Evolutionary conservation across 2,329 filamentous ascomycete genomes (phyloP), one percentile per base, ranked within the genome.

Genomic region (Trichophyton simii): DNA sequence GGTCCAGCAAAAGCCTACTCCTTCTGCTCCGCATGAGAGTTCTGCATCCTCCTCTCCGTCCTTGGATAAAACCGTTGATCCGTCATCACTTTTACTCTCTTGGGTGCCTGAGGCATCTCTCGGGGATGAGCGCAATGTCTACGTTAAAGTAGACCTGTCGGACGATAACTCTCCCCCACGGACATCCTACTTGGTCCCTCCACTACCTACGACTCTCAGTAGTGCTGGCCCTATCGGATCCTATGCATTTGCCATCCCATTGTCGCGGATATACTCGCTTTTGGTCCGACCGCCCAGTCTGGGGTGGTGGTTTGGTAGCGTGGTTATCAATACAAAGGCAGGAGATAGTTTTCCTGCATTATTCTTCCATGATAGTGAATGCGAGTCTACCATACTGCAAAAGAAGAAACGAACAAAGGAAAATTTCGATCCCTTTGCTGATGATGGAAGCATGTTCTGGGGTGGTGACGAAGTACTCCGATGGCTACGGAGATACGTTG

Each of bases 341-440:
- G 95, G 95, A 2, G 91, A 97, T 71, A 94, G 89, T 71, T 96
- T 97, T 67, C 94, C 94, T 0, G 91, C 94, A 0, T 78, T 99
- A 1, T 99, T 99, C 77, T 99, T 99, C 76, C 94, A 99, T 72
- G 94, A 99, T 70, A 91, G 86, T 65, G 94, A 99, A 77, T 99
- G 94, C 70, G 88, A 96, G 75, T 95, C 88, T 60, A 99, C 94
- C 0, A 95, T 97, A 22, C 76, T 95, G 61, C 92, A 97, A 74
- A 90, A 95, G 77, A 95, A 94, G 80, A 89, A 87, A 75, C 79
- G 89, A 60, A 84, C 90, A 0, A 83, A 82, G 64, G 90, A 96
- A 67, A 89, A 79, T 50, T 97, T 99, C 68, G 91, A 96, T 68
- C 91, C 91, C 0, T 96, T 96, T 72, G 86, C 87, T 15, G 88